Base-by-base conservation (phyloP, 768 basidiomycete species). In the Rhizopogon salebrosus region DNA sequence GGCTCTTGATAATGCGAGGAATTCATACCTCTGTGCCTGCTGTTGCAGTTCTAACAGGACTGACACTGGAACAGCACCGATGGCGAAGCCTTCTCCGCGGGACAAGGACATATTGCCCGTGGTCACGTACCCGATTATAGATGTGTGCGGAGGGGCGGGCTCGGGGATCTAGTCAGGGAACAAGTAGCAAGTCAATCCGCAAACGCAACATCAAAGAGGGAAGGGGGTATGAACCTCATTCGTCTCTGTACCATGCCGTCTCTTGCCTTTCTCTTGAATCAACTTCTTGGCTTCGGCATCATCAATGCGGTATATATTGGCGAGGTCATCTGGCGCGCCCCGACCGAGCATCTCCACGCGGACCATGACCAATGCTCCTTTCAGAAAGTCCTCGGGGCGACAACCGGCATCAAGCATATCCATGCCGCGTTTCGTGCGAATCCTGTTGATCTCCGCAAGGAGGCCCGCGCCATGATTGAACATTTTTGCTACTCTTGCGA, bases 51-150 rank as follows among this genome's bases (percentile, higher is more conserved):
- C 74, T 23, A 86, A 58, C 34, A 83, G 70, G 50, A 70, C 70
- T 24, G 66, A 60, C 11, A 94, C 63, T 3, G 89, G 73, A 16
- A 98, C 69, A 0, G 85, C 82, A 16, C 85, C 95, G 11, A 97
- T 75, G 2, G 82, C 94, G 60, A 82, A 82, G 0, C 91, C 93
- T 54, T 79, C 71, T 0, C 95, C 95, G 26, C 84, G 79, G 0
- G 83, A 77, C 7, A 98, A 76, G 1, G 94, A 95, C 64, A 80
- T 87, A 54, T 84, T 84, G 0, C 94, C 95, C 2, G 89, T 85
- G 0, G 92, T 92, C 18, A 93, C 76, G 61, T 89, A 90, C 0
- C 95, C 95, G 49, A 95, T 81, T 23, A 89, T 75, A 3, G 69
- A 63, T 3, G 71, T 64, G 42, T 74, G 62, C 1, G 71, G 60